These are phyloP conservation scores for Chondrus crispus DNA, from an alignment of 23 red algal species.

Conservation along the genomic window DNA sequence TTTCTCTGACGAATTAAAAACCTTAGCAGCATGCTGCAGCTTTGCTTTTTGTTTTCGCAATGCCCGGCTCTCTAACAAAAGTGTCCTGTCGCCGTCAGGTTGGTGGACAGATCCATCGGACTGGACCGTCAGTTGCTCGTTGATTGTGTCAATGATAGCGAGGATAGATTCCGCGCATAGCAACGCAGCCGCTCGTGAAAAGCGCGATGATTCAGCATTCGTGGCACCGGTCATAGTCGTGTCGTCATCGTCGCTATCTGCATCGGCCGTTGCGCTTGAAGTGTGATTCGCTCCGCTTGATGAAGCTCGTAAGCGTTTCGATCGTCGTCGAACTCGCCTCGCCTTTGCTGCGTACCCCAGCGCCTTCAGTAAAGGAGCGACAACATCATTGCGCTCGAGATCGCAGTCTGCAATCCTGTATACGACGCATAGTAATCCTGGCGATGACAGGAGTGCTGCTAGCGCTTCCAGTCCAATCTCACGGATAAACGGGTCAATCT, in stretches of 20 bases:
- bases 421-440: conserved; percentile 67
- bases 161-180: conserved; percentile 48
- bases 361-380: conserved; percentile 67
- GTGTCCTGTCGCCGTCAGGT: not conserved
- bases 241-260: conserved; percentile 63
- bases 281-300: conserved; percentile 29
- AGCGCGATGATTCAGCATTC: conserved; percentile 30
- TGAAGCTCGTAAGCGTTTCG: conserved; percentile 49
- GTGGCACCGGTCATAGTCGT: not conserved
- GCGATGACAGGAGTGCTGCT: conserved; percentile 35
- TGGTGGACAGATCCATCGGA: conserved; percentile 3
- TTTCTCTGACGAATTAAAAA: conserved; percentile 49
- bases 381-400: conserved; percentile 57
- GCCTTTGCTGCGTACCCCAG: conserved; percentile 47
- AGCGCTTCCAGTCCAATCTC: conserved; percentile 81
- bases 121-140: conserved; percentile 41
- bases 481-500: conserved; percentile 60
- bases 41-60: conserved; percentile 41
- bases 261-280: conserved; percentile 4
- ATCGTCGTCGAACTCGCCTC: conserved; percentile 22
- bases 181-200: conserved; percentile 23
- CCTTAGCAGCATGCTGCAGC: conserved; percentile 13
- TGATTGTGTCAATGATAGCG: conserved; percentile 59
- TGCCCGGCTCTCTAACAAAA: not conserved
- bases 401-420: conserved; percentile 78